Conservation (phyloP, 1,284 basidiomycete genomes). For the Cryptococcus hybrid region DNA sequence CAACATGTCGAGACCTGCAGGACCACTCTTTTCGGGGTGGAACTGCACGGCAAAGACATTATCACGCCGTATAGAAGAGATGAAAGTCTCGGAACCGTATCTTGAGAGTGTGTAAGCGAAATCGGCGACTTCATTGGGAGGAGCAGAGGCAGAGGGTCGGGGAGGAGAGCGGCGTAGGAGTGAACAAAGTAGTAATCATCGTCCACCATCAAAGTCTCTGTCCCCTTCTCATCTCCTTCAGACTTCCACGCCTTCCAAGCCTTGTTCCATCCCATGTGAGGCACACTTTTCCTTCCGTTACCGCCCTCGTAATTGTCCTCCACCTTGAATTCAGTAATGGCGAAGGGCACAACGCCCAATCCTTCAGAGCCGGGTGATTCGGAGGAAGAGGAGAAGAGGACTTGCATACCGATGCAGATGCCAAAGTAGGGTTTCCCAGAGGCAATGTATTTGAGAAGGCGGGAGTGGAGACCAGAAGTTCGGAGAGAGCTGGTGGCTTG, state of each 20-base stretch:
- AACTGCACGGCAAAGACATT: slow-evolving; percentile 96
- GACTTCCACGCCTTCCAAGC: slow-evolving; percentile 49
- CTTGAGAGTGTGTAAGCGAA: slow-evolving; percentile 88
- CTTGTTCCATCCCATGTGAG: slow-evolving; percentile 98
- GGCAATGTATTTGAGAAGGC: slow-evolving; percentile 76
- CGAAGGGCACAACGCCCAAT: slow-evolving; percentile 50
- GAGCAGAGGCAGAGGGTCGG: slow-evolving; percentile 51
- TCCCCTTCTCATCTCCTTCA: slow-evolving; percentile 8
- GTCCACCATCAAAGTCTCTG: slow-evolving; percentile 52
- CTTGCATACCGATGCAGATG: slow-evolving; percentile 98
- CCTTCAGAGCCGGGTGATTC: slow-evolving; percentile 58
- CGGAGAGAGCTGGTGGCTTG: slow-evolving; percentile 78
- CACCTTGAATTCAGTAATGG: slow-evolving; percentile 47
- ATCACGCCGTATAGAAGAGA: slow-evolving; percentile 76
- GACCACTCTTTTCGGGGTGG: slow-evolving; percentile 97
- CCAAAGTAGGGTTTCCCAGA: slow-evolving; percentile 94
- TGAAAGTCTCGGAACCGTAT: slow-evolving; percentile 91
- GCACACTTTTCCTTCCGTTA: slow-evolving; percentile 84
- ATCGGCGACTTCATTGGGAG: slow-evolving; percentile 43
- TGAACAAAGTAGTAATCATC: slow-evolving; percentile 96
- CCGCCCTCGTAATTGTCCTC: slow-evolving; percentile 22
- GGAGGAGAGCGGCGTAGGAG: slow-evolving; percentile 70
- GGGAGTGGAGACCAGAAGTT: slow-evolving; percentile 67
- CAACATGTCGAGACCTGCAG: slow-evolving; percentile 80
- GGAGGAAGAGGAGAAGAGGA: slow-evolving; percentile 82